Evolutionary conservation across 371 early-diverging fungal species (phyloP), one percentile per base, ranked within the genome.

Genomic region (Mortierella sp.): DNA sequence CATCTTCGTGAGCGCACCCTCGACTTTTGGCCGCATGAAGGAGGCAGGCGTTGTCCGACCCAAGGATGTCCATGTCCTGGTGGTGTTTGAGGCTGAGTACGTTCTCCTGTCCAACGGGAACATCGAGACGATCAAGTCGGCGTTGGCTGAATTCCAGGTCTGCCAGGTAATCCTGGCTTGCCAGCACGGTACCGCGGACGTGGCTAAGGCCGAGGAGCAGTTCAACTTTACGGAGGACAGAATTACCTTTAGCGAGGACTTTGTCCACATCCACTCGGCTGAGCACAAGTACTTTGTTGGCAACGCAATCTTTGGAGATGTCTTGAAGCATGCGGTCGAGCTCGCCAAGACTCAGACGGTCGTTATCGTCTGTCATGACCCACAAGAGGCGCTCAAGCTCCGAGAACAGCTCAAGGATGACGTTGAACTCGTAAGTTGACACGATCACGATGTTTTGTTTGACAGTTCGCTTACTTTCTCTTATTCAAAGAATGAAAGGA

Each of bases 71-170:
- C 51, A 59, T 34, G 54, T 73, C 19, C 26, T 86, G 77, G 50
- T 80, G 0, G 73, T 86, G 48, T 86, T 72, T 26, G 86, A 86
- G 64, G 86, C 86, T 31, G 86, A 86, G 71, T 82, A 82, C 44
- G 77, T 79, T 37, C 43, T 79, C 11, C 74, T 75, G 1, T 46
- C 51, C 43, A 28, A 26, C 21, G 5, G 24, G 26, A 24, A 70
- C 46, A 31, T 79, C 24, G 69, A 75, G 48, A 34, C 50, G 0
- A 77, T 86, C 40, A 64, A 40, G 5, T 9, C 50, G 8, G 31
- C 72, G 0, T 19, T 86, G 46, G 53, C 70, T 11, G 57, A 55
- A 5, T 46, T 74, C 21, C 46, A 76, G 24, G 37, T 40, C 13
- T 76, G 80, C 31, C 86, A 86, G n/a, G 71, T 76, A n/a, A 48